These are phyloP conservation scores for Yamadazyma dushanensis DNA, from an alignment of 1,139 yeast species.

Conservation along the genomic window DNA sequence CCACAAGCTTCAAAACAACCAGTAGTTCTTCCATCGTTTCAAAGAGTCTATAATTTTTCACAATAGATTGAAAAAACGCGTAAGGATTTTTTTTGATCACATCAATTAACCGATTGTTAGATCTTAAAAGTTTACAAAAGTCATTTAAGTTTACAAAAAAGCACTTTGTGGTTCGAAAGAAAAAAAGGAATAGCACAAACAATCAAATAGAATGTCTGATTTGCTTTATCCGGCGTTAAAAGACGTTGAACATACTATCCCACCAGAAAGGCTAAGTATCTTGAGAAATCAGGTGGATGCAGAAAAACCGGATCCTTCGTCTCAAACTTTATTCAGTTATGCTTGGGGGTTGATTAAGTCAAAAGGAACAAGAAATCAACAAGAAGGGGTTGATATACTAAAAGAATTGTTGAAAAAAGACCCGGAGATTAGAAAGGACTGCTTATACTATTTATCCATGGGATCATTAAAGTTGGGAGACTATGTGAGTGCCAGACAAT, in stretches of 20 bases:
- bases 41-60: not conserved
- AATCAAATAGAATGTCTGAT: conserved; percentile 9
- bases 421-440: conserved; percentile 84
- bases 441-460: conserved; percentile 81
- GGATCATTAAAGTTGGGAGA: conserved; percentile 91
- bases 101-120: not conserved
- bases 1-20: conserved; percentile 20
- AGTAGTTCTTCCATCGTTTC: conserved; percentile 4
- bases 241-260: conserved; percentile 56
- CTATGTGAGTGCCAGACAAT: conserved; percentile 80
- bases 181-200: not conserved
- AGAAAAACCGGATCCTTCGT: conserved; percentile 77
- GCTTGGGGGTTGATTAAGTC: conserved; percentile 96
- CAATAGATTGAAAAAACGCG: conserved; percentile 4
- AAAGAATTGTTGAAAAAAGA: conserved; percentile 74
- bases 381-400: conserved; percentile 75
- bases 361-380: conserved; percentile 57
- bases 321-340: conserved; percentile 87
- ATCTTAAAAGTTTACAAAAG: too few relatives aligned
- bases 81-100: conserved; percentile 1
- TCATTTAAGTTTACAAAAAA: too few relatives aligned
- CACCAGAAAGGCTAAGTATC: conserved; percentile 72
- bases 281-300: conserved; percentile 75
- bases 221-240: conserved; percentile 40
- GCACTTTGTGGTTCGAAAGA: not conserved